These are phyloP conservation scores for Talaromyces sp. DNA, from an alignment of 2,329 filamentous ascomycete genomes.

Conservation along the genomic window DNA sequence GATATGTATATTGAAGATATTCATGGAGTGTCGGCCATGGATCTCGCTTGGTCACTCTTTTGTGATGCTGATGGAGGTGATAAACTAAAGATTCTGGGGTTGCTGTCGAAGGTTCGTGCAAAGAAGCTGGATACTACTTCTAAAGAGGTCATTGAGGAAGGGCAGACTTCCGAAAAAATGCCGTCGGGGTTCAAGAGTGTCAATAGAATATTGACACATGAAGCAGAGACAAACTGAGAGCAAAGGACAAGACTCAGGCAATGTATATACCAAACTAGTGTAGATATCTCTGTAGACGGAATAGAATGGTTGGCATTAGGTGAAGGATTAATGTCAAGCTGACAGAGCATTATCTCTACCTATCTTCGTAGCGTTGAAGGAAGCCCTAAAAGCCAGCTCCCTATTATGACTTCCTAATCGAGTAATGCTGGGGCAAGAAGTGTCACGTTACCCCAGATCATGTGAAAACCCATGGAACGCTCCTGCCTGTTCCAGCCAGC, in stretches of 20 bases:
- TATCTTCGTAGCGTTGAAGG: not conserved
- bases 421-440: not conserved
- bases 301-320: not conserved
- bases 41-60: not conserved
- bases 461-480: not conserved
- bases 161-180: not conserved
- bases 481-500: not conserved
- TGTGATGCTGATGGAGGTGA: not conserved
- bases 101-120: not conserved
- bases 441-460: constrained; percentile 13
- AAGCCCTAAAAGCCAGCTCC: not conserved
- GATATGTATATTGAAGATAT: constrained; percentile 3
- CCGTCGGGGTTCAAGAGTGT: not conserved
- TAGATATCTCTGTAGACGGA: not conserved
- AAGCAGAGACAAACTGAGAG: not conserved
- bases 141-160: not conserved
- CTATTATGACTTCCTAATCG: not conserved
- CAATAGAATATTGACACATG: not conserved
- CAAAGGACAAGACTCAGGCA: not conserved
- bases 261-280: not conserved
- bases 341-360: too few species aligned
- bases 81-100: not conserved
- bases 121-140: not conserved
- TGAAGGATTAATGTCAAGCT: too few species aligned
- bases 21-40: not conserved